Conservation (phyloP, 495 filamentous ascomycete species). For the Haplographium delicatum region DNA sequence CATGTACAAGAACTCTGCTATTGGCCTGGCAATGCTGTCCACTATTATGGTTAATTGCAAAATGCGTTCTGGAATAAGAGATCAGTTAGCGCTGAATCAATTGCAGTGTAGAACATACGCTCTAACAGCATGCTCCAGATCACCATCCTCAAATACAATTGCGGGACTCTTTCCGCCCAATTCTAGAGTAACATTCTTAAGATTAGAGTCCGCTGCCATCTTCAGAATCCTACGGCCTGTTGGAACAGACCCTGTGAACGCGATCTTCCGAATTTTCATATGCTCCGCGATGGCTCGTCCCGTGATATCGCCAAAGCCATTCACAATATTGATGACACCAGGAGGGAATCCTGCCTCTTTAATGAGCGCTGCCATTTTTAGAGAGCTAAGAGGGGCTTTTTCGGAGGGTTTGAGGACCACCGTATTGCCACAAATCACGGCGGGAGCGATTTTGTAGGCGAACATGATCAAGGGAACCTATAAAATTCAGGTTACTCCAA, state of each 20-base stretch:
- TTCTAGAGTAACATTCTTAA: slow-evolving; percentile 92
- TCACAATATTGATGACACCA: background rate
- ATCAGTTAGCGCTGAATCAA: no score
- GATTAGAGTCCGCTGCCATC: slow-evolving; percentile 61
- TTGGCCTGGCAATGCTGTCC: background rate
- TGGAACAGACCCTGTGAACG: slow-evolving; percentile 77
- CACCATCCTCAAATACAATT: slow-evolving; percentile 79
- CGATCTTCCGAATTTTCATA: slow-evolving; percentile 62
- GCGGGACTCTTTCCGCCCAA: slow-evolving; percentile 87
- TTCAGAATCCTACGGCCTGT: slow-evolving; percentile 79
- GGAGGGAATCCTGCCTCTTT: slow-evolving; percentile 1
- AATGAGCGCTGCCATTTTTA: slow-evolving; percentile 36
- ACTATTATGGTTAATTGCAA: background rate
- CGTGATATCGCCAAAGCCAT: background rate
- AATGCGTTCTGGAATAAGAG: background rate
- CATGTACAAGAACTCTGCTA: background rate
- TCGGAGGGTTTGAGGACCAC: slow-evolving; percentile 59
- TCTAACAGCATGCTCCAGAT: slow-evolving; percentile 64
- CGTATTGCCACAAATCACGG: slow-evolving; percentile 40
- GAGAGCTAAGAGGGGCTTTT: slow-evolving; percentile 41
- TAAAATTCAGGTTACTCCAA: no score
- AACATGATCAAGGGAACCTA: slow-evolving; percentile 41
- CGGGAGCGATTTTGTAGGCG: slow-evolving; percentile 29
- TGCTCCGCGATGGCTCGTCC: slow-evolving; percentile 26
- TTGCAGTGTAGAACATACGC: no score